Percentiles rank a stretch among this genome's conserved stretches.
Conservation (phyloP, 495 filamentous ascomycete genomes). For the Xeromyces bisporus region DNA sequence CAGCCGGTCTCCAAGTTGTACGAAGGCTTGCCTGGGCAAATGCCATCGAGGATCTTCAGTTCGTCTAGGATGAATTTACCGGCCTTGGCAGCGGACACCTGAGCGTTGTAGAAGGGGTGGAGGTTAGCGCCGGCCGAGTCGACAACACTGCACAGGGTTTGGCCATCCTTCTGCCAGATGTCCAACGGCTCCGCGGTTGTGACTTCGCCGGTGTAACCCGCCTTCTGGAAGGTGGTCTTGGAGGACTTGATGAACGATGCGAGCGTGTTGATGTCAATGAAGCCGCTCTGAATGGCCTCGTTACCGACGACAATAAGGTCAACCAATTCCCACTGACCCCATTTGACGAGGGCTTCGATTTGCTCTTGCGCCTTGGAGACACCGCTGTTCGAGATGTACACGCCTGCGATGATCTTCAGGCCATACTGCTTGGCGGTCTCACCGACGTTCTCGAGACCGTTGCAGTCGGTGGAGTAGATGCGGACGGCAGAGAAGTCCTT, state of each 20-base stretch:
- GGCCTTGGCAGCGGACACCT: slow-evolving; percentile 40
- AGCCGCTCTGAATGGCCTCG: slow-evolving; percentile 65
- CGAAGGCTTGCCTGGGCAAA: slow-evolving; percentile 49
- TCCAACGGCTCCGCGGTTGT: slow-evolving; percentile 80
- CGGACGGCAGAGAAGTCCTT: slow-evolving; percentile 71
- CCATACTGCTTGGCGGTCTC: slow-evolving; percentile 40
- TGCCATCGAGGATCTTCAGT: slow-evolving; percentile 42
- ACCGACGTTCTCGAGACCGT: slow-evolving; percentile 57
- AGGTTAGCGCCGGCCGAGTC: slow-evolving; percentile 73
- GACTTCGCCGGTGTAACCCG: slow-evolving; percentile 57
- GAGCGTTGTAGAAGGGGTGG: slow-evolving; percentile 84
- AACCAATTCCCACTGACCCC: slow-evolving; percentile 61
- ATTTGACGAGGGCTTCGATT: slow-evolving; percentile 50
- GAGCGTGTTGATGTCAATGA: slow-evolving; percentile 42
- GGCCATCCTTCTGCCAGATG: slow-evolving; percentile 40
- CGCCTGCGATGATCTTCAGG: slow-evolving; percentile 65
- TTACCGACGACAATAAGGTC: slow-evolving; percentile 76
- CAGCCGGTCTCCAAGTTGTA: slow-evolving; percentile 84
- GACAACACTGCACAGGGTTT: slow-evolving; percentile 48
- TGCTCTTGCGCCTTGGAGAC: slow-evolving; percentile 45
- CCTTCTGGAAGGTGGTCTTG: slow-evolving; percentile 28
- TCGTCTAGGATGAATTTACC: slow-evolving; percentile 56
- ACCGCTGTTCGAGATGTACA: slow-evolving; percentile 58
- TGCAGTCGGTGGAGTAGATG: slow-evolving; percentile 86
- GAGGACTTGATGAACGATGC: slow-evolving; percentile 45